phyloP scores from a whole-genome alignment of 805 yeast genomes.

The Pichia heedii region DNA sequence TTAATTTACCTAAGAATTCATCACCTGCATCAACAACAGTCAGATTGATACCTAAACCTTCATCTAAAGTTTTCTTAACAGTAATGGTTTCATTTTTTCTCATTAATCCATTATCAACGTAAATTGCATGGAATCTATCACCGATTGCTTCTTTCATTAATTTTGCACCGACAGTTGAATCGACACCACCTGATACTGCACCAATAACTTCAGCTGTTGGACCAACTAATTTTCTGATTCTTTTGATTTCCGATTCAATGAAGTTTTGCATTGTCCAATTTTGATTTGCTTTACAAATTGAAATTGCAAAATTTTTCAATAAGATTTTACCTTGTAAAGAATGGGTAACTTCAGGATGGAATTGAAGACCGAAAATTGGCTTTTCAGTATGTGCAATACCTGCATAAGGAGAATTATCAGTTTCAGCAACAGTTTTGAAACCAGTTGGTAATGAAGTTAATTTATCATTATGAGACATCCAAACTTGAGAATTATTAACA shows the following conservation, averaged over 20 bases:
- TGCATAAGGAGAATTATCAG: slow-evolving; percentile 92
- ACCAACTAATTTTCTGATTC: slow-evolving; percentile 87
- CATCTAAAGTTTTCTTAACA: slow-evolving; percentile 83
- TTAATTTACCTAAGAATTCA: slow-evolving; percentile 73
- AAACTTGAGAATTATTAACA: slow-evolving; percentile 89
- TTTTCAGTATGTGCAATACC: slow-evolving; percentile 74
- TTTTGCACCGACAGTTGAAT: slow-evolving; percentile 98
- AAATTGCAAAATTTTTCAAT: slow-evolving; percentile 86
- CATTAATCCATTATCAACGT: slow-evolving; percentile 97
- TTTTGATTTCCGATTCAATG: slow-evolving; percentile 89
- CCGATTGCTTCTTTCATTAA: slow-evolving; percentile 98
- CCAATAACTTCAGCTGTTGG: slow-evolving; percentile 98
- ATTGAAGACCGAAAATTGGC: slow-evolving; percentile 87
- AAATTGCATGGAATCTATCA: slow-evolving; percentile 95
- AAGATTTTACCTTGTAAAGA: slow-evolving; percentile 82
- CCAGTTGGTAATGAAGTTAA: slow-evolving; percentile 83
- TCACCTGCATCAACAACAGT: slow-evolving; percentile 93
- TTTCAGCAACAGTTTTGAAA: slow-evolving; percentile 79
- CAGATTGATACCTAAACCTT: slow-evolving; percentile 89
- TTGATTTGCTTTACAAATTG: slow-evolving; percentile 75
- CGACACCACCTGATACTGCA: slow-evolving; percentile 99
- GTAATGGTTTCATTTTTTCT: slow-evolving; percentile 85
- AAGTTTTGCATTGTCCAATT: slow-evolving; percentile 99
- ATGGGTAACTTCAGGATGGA: slow-evolving; percentile 99
- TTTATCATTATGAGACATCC: slow-evolving; percentile 99